Conservation (phyloP, 495 filamentous ascomycete species). For the Penicillium chermesinum region DNA sequence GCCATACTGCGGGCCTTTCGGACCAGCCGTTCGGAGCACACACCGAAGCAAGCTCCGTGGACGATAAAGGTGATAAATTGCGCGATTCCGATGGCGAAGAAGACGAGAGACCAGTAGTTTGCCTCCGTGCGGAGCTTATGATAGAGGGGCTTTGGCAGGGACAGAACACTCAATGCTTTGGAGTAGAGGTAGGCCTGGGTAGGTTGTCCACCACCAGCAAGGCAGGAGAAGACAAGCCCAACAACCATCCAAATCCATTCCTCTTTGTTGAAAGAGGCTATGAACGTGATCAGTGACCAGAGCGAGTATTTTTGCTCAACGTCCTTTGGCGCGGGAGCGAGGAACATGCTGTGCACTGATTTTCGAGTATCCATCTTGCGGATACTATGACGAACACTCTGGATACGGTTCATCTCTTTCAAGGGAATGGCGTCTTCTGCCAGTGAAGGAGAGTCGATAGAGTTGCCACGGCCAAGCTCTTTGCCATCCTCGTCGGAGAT, state of each 20-base stretch:
- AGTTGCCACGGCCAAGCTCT: neutral
- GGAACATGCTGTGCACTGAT: neutral
- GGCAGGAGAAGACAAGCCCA: constrained; percentile 67
- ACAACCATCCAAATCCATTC: constrained; percentile 69
- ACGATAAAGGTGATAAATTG: constrained; percentile 60
- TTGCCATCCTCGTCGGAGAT: neutral
- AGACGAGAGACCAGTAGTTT: constrained; percentile 89
- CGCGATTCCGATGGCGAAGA: constrained; percentile 78
- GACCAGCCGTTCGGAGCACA: constrained; percentile 73
- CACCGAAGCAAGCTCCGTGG: constrained; percentile 70
- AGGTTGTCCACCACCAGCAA: constrained; percentile 77
- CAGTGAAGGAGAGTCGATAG: neutral
- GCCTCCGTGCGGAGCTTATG: constrained; percentile 54
- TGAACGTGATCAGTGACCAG: constrained; percentile 77
- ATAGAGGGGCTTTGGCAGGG: constrained; percentile 40
- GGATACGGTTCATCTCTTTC: neutral
- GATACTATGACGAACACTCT: neutral
- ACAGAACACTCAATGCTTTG: constrained; percentile 67
- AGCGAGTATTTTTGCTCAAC: constrained; percentile 53
- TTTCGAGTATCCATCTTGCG: constrained; percentile 29
- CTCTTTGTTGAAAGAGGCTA: constrained; percentile 69
- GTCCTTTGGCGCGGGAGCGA: constrained; percentile 26
- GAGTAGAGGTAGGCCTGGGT: constrained; percentile 82
- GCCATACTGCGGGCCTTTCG: constrained; percentile 68
- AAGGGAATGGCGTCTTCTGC: neutral